phyloP scores from a whole-genome alignment of 306 rosid species.

The Quercus suber region DNA sequence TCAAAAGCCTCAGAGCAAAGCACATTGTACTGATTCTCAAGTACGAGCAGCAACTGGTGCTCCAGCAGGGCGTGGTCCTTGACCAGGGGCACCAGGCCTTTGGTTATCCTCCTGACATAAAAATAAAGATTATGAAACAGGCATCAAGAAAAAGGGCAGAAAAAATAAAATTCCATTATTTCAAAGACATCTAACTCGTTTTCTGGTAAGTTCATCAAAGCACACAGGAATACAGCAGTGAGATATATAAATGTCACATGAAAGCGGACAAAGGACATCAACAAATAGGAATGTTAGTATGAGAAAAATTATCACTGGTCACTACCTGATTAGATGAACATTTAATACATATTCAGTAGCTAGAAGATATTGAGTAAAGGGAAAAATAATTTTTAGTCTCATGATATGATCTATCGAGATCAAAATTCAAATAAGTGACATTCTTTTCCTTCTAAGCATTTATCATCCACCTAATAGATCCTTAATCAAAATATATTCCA shows the following conservation, averaged over 20 bases:
- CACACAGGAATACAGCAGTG: neutral
- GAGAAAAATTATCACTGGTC: neutral
- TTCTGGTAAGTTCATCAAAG: neutral
- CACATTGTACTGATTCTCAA: conserved; percentile 10
- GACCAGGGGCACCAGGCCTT: conserved; percentile 74
- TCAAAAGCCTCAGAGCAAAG: neutral
- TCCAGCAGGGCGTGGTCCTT: conserved; percentile 62
- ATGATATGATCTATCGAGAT: neutral
- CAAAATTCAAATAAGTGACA: neutral
- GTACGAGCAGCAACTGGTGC: conserved; percentile 41
- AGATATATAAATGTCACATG: neutral
- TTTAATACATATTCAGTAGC: neutral
- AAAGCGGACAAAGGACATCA: neutral
- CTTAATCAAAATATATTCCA: neutral
- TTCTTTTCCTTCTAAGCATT: neutral
- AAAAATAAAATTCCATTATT: neutral
- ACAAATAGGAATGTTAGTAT: neutral
- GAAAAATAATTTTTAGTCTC: neutral
- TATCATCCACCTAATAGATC: neutral
- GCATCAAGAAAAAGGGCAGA: neutral
- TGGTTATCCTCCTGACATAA: conserved; percentile 59
- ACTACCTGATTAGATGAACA: neutral
- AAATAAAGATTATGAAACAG: neutral
- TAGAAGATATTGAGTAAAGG: neutral
- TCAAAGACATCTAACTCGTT: neutral